These are phyloP conservation scores for Alternaria postmessia DNA, from an alignment of 2,329 filamentous ascomycete genomes.

Conservation along the genomic window DNA sequence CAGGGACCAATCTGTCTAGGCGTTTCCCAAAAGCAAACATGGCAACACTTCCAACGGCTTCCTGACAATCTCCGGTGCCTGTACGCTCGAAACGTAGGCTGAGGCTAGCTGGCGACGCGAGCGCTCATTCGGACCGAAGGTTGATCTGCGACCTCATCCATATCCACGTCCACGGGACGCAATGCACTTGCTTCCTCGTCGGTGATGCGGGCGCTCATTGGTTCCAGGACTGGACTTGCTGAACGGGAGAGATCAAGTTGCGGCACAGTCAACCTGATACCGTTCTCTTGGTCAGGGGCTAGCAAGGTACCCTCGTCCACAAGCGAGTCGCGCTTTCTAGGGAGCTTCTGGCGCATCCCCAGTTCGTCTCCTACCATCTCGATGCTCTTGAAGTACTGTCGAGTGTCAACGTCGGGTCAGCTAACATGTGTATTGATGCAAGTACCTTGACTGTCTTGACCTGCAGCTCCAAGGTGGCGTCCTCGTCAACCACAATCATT, in stretches of 20 bases:
- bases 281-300: conserved; percentile 29
- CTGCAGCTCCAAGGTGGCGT: conserved; percentile 62
- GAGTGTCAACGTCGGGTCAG: conserved; percentile 13
- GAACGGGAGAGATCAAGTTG: conserved; percentile 42
- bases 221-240: conserved; percentile 43
- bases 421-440: not conserved
- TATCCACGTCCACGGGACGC: conserved; percentile 32
- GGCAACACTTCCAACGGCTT: not conserved
- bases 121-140: conserved; percentile 44
- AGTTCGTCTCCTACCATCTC: conserved; percentile 56
- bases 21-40: not conserved
- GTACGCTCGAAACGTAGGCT: not conserved
- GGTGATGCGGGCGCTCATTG: conserved; percentile 46
- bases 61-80: conserved; percentile 2
- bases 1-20: conserved; percentile 3
- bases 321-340: conserved; percentile 47
- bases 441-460: conserved; percentile 54
- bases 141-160: conserved; percentile 40
- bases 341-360: conserved; percentile 56
- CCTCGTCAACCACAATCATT: conserved; percentile 84
- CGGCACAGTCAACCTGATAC: conserved; percentile 40
- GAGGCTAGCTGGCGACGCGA: conserved; percentile 32
- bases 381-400: conserved; percentile 59
- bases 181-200: conserved; percentile 31
- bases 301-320: conserved; percentile 37